Base-by-base conservation (phyloP, 768 basidiomycete genomes). In the Crassisporium funariophilum region DNA sequence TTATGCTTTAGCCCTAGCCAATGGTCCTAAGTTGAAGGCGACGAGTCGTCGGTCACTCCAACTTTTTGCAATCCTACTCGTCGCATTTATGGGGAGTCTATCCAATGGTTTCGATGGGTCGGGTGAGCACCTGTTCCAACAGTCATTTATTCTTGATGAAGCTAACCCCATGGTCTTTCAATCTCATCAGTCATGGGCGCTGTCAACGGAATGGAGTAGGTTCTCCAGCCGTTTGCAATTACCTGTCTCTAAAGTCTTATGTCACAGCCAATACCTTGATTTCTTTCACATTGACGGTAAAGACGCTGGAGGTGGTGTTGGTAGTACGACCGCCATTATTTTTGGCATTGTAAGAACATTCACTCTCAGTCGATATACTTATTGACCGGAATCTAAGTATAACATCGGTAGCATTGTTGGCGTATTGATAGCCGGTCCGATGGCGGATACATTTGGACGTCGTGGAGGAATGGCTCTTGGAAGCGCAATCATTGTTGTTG, bases 71-170 rank as follows among this genome's bases (percentile, higher is more conserved):
- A 72, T 74, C 25, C 55, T 77, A 23, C 52, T 72, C 8, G 72
- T 74, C 5, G 67, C 74, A 3, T 76, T 71, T 50, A 73, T 75
- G 72, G 71, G 72, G 5, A 73, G 72, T 50, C 51, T 73, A 52
- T 70, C 75, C 1, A 76, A 76, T 49, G 74, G 75, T 34, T 76
- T 76, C 34, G 73, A 77, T 44, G 74, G 74, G 15, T 71, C 72
- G 43, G 72, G 74, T 73, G 47, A 44, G 67, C 46, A 24, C 9
- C n/a, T n/a, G n/a, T n/a, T n/a, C n/a, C n/a, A n/a, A n/a, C n/a
- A n/a, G n/a, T 25, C 17, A 23, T 36, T 41, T 37, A 21, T 33
- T 19, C 17, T 22, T 12, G 29, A 5, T 5, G n/a, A 10, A 34
- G 23, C 15, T 35, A 4, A 36, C 12, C 11, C 5, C 13, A 13